Base-by-base conservation (phyloP, 768 basidiomycete genomes). In the Hypholoma fasciculare region DNA sequence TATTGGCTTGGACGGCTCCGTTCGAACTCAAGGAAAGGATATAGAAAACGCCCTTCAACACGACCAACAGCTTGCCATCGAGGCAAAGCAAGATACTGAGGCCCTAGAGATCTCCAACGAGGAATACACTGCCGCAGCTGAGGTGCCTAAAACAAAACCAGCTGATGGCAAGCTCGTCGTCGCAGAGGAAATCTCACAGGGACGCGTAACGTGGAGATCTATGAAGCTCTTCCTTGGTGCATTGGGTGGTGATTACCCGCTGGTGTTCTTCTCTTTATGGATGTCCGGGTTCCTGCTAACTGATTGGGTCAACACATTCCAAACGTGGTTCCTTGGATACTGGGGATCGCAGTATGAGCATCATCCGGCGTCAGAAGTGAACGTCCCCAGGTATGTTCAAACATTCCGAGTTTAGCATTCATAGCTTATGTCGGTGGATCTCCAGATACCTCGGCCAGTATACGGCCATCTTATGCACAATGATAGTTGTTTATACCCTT, bases 111-210 rank as follows among this genome's bases (percentile, higher is more conserved):
- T 39, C 8, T 30, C 57, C 3, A 52, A 68, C 19, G 61, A 56
- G n/a, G 65, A 68, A 56, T 52, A 66, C 20, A 67, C 68, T 50
- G 30, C 60, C 12, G 54, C 63, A 34, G 34, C 63, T 12, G 60
- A 63, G 7, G 57, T 52, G 14, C 26, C 34, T 7, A 60, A 59
- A 23, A 68, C 64, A 26, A 68, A 72, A 43, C 64, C 65, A 27
- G 36, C 36, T 34, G 76, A 76, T 47, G 85, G 85, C 2, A 85
- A 87, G 64, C 72, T 88, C 20, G 76, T 86, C 46, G 71, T 85
- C 2, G 78, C 78, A 0, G 87, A 89, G 63, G 87, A 89, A 65
- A 75, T 86, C 44, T 78, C 74, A 8, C 74, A 78, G 50, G 64
- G 64, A 6, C 62, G 57, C 19, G 60, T 63, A 20, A 57, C 36